Evolutionary conservation across 345 rosid species (phyloP), one percentile per base, ranked within the genome.

Genomic region (Euphorbia lathyris): DNA sequence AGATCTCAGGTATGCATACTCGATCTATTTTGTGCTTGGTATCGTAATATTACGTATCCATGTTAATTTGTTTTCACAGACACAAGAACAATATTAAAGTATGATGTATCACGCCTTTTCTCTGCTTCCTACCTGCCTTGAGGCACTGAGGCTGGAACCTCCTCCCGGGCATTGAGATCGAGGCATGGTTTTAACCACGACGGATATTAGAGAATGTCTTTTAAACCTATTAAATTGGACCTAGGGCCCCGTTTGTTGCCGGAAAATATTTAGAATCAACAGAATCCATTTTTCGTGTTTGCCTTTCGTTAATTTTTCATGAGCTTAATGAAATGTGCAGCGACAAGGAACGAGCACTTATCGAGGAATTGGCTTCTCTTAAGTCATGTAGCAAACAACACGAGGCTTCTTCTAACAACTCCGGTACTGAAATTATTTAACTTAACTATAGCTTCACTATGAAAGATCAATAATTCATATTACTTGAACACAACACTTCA

Each of bases 351-450:
- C 90, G 82, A 4, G 65, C 66, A 65, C 90, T 93, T 76, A 77
- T 91, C 66, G 76, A 86, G 85, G 90, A 86, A 58, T 80, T 91
- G 77, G 87, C 88, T 42, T 83, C 86, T 22, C 80, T 89, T 36
- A 79, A 70, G 76, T 76, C 80, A 62, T 77, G 77, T 60, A 74
- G 78, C 69, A 78, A 81, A 76, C 75, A 50, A 62, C 75, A 68
- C 62, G 74, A 79, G 22, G 63, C 56, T 72, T 53, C 81, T 38
- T 64, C 65, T 30, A 53, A 70, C 40, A 34, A 26, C 66, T 42
- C 71, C 60, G 88, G 90, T 84, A 84, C 32, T 6, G 19, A 22
- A 20, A 29, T 59, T 63, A n/a, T 13, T 7, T n/a, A 34, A 45
- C 32, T 10, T 22, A 4, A 32, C 11, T 56, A 12, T 53, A 7